Conservation (phyloP, 176 grass and related monocot genomes). For the Triticum dicoccoides region DNA sequence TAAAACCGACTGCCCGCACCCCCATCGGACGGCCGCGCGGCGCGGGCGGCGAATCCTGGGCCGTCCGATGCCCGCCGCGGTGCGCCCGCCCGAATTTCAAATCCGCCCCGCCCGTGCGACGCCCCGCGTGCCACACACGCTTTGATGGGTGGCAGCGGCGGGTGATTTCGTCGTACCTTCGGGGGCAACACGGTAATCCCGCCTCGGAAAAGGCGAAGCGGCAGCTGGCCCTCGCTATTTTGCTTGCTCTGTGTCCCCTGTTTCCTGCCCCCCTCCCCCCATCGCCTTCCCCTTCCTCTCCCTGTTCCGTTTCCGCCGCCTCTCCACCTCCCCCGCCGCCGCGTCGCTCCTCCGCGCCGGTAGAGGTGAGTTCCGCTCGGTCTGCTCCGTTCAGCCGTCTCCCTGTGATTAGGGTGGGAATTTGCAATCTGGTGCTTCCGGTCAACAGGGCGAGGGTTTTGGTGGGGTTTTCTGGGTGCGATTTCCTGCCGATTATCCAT, state of each 20-base stretch:
- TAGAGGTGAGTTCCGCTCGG: not conserved
- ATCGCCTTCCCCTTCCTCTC: not conserved
- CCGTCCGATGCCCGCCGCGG: slow-evolving; percentile 2
- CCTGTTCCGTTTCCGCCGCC: not conserved
- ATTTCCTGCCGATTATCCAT: not conserved
- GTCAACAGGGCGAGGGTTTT: too few species aligned
- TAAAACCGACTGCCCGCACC: too few species aligned
- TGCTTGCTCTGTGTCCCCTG: not conserved
- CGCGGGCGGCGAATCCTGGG: not conserved
- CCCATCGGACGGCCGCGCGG: slow-evolving; percentile 30
- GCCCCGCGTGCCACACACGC: too few species aligned
- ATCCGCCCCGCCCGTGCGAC: slow-evolving; percentile 29
- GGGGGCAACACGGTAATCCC: not conserved
- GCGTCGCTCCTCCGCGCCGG: not conserved
- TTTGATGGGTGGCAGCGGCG: not conserved
- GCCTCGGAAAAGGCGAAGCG: not conserved
- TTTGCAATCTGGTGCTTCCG: too few species aligned
- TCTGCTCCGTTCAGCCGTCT: not conserved
- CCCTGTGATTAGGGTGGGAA: too few species aligned
- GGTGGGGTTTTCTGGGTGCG: not conserved
- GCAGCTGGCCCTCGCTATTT: not conserved
- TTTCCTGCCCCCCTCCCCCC: not conserved
- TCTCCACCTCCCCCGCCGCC: not conserved
- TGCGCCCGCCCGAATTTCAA: slow-evolving; percentile 36
- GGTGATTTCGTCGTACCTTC: not conserved